Percentiles rank a stretch among this genome's conserved stretches.
These are phyloP conservation scores for Neonectria neomacrospora DNA, from an alignment of 2,329 filamentous ascomycete species.

Conservation along the genomic window DNA sequence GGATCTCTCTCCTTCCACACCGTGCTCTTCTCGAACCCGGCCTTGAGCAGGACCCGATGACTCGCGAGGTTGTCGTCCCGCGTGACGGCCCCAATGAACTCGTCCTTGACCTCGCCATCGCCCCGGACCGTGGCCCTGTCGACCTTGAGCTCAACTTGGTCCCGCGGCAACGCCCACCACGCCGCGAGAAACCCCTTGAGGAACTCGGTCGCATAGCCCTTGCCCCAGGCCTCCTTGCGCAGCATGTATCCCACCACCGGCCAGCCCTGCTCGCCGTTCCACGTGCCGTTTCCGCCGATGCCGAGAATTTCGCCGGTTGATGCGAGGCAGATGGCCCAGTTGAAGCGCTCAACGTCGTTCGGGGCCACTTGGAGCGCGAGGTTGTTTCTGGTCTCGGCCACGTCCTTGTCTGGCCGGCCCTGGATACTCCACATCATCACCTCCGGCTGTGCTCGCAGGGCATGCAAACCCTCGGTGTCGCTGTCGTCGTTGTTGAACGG, in stretches of 20 bases:
- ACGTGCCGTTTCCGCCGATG: conserved; percentile 56
- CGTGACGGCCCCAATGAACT: conserved; percentile 60
- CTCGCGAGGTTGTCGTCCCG: conserved; percentile 63
- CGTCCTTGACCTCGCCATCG: conserved; percentile 47
- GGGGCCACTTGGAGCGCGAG: conserved; percentile 59
- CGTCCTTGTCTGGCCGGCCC: conserved; percentile 56
- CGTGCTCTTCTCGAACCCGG: conserved; percentile 62
- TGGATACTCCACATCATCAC: conserved; percentile 69
- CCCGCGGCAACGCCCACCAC: conserved; percentile 63
- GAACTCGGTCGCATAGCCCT: conserved; percentile 68
- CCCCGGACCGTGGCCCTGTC: conserved; percentile 51
- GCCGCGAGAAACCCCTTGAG: conserved; percentile 56
- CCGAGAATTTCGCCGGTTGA: conserved; percentile 64
- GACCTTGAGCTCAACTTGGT: conserved; percentile 56
- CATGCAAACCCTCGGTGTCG: conserved; percentile 63
- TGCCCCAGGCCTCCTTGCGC: conserved; percentile 63
- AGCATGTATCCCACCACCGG: conserved; percentile 70
- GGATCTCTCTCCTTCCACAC: conserved; percentile 49
- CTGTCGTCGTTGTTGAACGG: conserved; percentile 55
- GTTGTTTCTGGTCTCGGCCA: conserved; percentile 55
- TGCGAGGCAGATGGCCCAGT: conserved; percentile 63
- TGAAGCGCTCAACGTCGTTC: conserved; percentile 63
- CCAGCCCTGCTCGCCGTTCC: conserved; percentile 58
- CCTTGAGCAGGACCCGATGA: conserved; percentile 65
- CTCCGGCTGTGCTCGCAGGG: conserved; percentile 66